Evolutionary conservation across 176 grass and related monocot species (phyloP), one percentile per base, ranked within the genome.

Genomic region (Puya raimondii): DNA sequence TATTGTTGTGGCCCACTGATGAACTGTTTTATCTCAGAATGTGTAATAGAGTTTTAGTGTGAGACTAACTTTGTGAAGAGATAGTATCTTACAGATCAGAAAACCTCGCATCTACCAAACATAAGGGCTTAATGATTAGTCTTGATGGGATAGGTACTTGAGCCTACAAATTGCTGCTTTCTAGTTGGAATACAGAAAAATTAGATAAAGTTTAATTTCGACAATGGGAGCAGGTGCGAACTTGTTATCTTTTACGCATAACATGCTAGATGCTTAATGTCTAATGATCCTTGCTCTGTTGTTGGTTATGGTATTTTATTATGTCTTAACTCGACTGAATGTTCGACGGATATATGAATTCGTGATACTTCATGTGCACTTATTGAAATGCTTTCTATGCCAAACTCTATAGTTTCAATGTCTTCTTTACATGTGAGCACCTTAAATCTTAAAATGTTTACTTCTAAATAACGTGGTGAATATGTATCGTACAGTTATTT

Each of bases 401-500:
- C n/a, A 7, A 59, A 56, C 16, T 5, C n/a, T 56, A 56, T 56
- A 15, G 33, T 56, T n/a, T 56, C 53, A 56, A 56, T 59, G 54
- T 17, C 54, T 4, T n/a, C 54, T 59, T 59, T 4, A 21, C 54
- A 59, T 8, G 20, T 9, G 6, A 42, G 33, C 20, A 21, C 21
- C 54, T 59, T 59, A 17, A 15, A 59, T 59, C 15, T 17, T 42
- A 42, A 42, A 4, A 42, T 4, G 9, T 59, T 18, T 59, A 0
- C 20, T 59, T 59, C 54, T 18, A 20, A 1, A 47, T 21, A 22
- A n/a, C 26, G 65, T 66, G 67, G 48, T 70, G 58, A 15, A 65
- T 64, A 20, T 78, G 48, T 79, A 63, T 16, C 11, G 48, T 50
- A 59, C 79, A 88, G 77, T 53, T 67, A 10, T 48, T 76, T 78